A percentile compares a stretch with the other conserved stretches of the same genome.
Conservation (phyloP, 2,329 filamentous ascomycete genomes). For the Alternaria dauci region DNA sequence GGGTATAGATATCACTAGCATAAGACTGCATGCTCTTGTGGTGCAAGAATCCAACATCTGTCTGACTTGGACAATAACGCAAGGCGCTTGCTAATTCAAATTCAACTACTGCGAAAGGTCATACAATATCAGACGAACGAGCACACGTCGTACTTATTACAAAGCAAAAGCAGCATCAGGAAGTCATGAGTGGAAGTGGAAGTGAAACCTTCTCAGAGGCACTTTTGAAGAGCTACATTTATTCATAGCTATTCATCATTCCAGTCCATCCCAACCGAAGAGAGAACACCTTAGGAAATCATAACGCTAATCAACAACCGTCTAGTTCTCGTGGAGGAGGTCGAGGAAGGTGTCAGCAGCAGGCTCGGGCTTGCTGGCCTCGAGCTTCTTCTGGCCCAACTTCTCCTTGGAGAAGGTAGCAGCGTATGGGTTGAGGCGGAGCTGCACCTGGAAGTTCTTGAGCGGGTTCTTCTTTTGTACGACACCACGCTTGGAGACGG, state of each 20-base stretch:
- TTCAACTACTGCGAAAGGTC: not conserved
- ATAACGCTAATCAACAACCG: conserved; percentile 32
- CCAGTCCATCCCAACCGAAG: conserved; percentile 32
- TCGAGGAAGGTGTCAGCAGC: conserved; percentile 62
- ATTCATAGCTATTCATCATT: conserved; percentile 37
- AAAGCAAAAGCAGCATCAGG: not conserved
- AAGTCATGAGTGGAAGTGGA: conserved; percentile 16
- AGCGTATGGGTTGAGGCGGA: conserved; percentile 98
- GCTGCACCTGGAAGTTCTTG: conserved; percentile 97
- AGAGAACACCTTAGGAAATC: conserved; percentile 39
- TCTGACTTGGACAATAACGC: not conserved
- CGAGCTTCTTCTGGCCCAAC: conserved; percentile 74
- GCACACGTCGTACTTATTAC: too few relatives aligned
- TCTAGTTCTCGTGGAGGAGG: conserved; percentile 60
- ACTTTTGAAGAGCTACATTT: conserved; percentile 42
- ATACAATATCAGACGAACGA: not conserved
- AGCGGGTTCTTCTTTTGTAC: conserved; percentile 99
- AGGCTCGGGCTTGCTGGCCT: conserved; percentile 67
- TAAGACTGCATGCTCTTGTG: not conserved
- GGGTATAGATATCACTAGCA: not conserved
- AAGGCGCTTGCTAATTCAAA: not conserved
- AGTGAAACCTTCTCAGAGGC: conserved; percentile 34
- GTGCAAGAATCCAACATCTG: not conserved
- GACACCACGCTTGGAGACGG: conserved; percentile 84
- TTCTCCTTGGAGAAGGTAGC: conserved; percentile 87